Base-by-base conservation (phyloP, 257 asterid genomes). In the Nicotiana tabacum region DNA sequence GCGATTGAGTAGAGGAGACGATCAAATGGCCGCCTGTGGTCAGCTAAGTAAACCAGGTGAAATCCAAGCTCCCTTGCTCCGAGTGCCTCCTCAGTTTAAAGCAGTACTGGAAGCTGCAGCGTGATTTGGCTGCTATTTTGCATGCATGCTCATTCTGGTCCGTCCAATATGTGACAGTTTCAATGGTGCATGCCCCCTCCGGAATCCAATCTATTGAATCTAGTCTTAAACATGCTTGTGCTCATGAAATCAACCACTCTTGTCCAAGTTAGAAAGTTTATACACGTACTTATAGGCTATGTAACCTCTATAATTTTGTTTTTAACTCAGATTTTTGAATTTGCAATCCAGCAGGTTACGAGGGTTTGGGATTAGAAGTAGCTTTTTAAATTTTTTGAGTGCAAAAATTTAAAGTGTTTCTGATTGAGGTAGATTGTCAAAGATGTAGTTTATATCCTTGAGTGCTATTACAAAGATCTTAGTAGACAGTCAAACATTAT, bases 11-110 rank as follows among this genome's bases (percentile, higher is more conserved):
- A 86, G 98, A 92, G 99, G 99, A 2, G 98, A 96, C 4, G 99
- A 96, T 90, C 91, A 91, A 87, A 96, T 96, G 99, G 98, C 99
- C 15, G 99, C 99, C 77, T 96, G 99, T 30, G 99, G 99, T 77
- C 99, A 96, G 91, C 97, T 96, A 62, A 98, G 99, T 70, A 86
- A 89, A 88, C 98, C 94, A 0, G 97, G 97, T 33, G 98, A 96
- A 62, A 82, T 92, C 81, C 98, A 90, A 86, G 98, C 97, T 78
- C 98, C 99, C 3, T 18, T 91, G 90, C 91, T 96, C 39, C 90
- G 93, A 51, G 97, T 96, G 74, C 98, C 99, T 9, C 85, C 92
- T 46, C 88, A 90, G 85, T 96, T 96, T 85, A 91, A 82, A 85
- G 85, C 86, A 56, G 94, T 91, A 65, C 9, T 91, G 18, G 88